A percentile compares a stretch with the other conserved stretches of the same genome.
Conservation (phyloP, 345 rosid genomes). For the Microcos paniculata region DNA sequence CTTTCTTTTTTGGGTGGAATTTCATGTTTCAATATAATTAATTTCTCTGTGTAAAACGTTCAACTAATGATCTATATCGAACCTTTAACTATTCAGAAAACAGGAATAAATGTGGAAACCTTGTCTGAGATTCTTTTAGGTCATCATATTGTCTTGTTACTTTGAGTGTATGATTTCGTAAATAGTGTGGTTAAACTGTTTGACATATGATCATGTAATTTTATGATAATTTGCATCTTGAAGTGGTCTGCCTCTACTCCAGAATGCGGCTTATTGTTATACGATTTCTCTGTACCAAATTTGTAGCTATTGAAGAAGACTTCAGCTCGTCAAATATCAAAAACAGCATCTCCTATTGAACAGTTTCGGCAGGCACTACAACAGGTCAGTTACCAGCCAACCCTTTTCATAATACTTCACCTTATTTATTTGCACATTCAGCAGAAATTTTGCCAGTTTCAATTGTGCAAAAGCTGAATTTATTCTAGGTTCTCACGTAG, state of each 20-base stretch:
- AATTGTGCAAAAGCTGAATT: not conserved
- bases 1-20: not conserved
- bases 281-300: conserved; percentile 33
- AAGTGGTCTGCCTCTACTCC: conserved; percentile 21
- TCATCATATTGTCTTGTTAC: not conserved
- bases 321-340: conserved; percentile 65
- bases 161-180: not conserved
- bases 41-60: not conserved
- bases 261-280: conserved; percentile 27
- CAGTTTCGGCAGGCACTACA: conserved; percentile 62
- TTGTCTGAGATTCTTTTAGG: not conserved
- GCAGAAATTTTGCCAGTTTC: not conserved
- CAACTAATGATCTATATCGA: not conserved
- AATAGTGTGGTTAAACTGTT: not conserved
- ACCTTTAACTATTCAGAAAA: not conserved
- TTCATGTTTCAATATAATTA: not conserved
- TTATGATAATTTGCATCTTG: conserved; percentile 19
- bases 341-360: conserved; percentile 66
- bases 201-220: not conserved
- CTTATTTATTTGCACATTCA: not conserved
- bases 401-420: not conserved
- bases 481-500: not conserved
- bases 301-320: conserved; percentile 78
- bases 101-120: not conserved
- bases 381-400: conserved; percentile 50